Conservation (phyloP, 306 rosid genomes). For the Bauhinia variegata region DNA sequence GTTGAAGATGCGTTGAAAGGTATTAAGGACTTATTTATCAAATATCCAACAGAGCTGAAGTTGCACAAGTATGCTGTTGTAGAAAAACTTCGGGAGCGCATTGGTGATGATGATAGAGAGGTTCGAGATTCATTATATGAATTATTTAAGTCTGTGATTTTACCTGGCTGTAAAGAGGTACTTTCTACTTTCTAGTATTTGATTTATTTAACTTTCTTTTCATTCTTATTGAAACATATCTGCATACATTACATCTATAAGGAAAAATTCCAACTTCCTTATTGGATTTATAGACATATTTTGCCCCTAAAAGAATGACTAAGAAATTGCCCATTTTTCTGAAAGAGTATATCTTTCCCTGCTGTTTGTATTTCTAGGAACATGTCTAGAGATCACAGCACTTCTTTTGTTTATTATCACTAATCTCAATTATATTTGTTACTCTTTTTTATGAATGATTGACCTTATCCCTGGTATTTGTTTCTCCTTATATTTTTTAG, state of each 20-base stretch:
- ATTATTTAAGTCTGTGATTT: conserved; percentile 67
- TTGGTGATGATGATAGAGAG: conserved; percentile 72
- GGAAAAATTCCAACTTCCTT: conserved; percentile 1
- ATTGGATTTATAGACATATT: not conserved
- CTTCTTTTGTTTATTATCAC: not conserved
- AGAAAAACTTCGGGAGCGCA: conserved; percentile 82
- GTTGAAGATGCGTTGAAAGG: conserved; percentile 80
- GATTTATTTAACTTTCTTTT: conserved; percentile 15
- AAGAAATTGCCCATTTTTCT: not conserved
- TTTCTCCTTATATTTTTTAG: conserved; percentile 45
- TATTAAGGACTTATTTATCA: conserved; percentile 69
- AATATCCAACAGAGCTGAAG: conserved; percentile 69
- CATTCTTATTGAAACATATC: not conserved
- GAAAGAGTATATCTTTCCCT: not conserved
- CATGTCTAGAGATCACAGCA: too few relatives aligned
- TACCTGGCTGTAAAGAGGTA: conserved; percentile 87
- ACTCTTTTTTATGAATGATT: conserved; percentile 7
- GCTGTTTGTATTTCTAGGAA: not conserved
- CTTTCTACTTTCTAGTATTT: conserved; percentile 27
- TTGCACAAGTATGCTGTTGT: conserved; percentile 66
- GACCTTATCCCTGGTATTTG: conserved; percentile 30
- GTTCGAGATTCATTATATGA: conserved; percentile 72
- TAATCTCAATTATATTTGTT: conserved; percentile 9
- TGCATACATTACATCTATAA: not conserved
- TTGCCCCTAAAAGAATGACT: not conserved